Conservation (phyloP, 768 basidiomycete genomes). For the Psilocybe cyanescens region DNA sequence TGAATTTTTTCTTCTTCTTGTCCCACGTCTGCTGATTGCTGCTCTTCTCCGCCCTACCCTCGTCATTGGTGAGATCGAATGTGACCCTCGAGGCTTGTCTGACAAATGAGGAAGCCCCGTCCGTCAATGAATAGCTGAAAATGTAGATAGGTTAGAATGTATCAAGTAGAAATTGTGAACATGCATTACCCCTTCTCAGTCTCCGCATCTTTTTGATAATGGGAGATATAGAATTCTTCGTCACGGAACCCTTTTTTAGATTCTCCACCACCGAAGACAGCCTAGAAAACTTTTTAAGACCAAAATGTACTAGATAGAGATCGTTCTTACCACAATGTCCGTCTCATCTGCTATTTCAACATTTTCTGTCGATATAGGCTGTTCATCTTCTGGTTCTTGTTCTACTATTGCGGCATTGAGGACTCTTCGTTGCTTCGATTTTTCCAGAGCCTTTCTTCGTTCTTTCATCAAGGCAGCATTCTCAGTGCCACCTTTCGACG, state of each 20-base stretch:
- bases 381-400: constrained; percentile 38
- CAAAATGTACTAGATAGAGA: not conserved
- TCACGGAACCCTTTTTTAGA: constrained; percentile 69
- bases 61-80: constrained; percentile 86
- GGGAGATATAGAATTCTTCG: constrained; percentile 88
- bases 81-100: constrained; percentile 80
- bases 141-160: constrained; percentile 2
- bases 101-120: constrained; percentile 86
- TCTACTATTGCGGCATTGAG: constrained; percentile 35
- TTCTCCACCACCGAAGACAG: constrained; percentile 63
- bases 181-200: constrained; percentile 85
- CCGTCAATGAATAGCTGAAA: constrained; percentile 81
- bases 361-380: constrained; percentile 30
- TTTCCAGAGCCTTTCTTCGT: constrained; percentile 75
- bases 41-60: constrained; percentile 60
- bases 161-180: not conserved
- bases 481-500: constrained; percentile 65
- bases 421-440: constrained; percentile 56
- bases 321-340: constrained; percentile 65
- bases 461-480: constrained; percentile 86
- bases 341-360: constrained; percentile 80
- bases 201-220: constrained; percentile 84
- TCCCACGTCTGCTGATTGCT: constrained; percentile 83
- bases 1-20: constrained; percentile 94
- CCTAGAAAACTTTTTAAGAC: constrained; percentile 39